A percentile compares a stretch with the other conserved stretches of the same genome.
These are phyloP conservation scores for Vitellaria paradoxa DNA, from an alignment of 179 eudicot genomes.

Conservation along the genomic window DNA sequence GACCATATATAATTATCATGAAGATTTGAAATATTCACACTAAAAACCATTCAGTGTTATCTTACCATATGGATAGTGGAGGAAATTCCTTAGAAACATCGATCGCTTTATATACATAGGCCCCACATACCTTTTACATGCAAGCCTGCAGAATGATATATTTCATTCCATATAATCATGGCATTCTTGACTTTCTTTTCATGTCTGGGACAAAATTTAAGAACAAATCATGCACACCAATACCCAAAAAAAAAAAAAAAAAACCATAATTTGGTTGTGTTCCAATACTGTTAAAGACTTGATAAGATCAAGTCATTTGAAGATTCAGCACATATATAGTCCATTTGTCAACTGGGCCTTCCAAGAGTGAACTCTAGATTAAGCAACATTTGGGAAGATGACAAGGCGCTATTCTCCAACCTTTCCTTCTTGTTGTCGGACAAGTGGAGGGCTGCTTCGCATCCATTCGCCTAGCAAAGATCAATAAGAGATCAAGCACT, in stretches of 20 bases:
- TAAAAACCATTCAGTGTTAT: background rate
- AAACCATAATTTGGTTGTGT: background rate
- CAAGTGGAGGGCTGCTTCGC: conserved; percentile 13
- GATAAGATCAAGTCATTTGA: conserved; percentile 30
- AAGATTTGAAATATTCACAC: background rate
- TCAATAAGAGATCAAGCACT: background rate
- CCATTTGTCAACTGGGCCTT: conserved; percentile 40
- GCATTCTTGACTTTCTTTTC: conserved; percentile 5
- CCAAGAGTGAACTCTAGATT: conserved; percentile 61
- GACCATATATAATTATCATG: background rate
- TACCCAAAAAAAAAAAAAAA: background rate
- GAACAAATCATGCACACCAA: conserved; percentile 6
- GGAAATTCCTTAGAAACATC: background rate
- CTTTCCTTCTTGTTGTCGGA: conserved; percentile 17
- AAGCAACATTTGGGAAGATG: conserved; percentile 28
- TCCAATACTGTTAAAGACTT: conserved; percentile 22
- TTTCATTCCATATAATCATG: background rate
- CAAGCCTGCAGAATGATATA: background rate
- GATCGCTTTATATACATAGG: no score
- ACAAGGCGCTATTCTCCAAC: conserved; percentile 16
- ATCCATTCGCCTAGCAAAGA: conserved; percentile 27
- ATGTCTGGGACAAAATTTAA: background rate
- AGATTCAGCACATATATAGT: conserved; percentile 20
- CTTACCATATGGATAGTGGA: background rate
- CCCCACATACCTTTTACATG: background rate